Percentiles rank a stretch among this genome's conserved stretches.
Evolutionary conservation across 2,329 filamentous ascomycete genomes (phyloP).

Genomic region (Fusarium euwallaceae): DNA sequence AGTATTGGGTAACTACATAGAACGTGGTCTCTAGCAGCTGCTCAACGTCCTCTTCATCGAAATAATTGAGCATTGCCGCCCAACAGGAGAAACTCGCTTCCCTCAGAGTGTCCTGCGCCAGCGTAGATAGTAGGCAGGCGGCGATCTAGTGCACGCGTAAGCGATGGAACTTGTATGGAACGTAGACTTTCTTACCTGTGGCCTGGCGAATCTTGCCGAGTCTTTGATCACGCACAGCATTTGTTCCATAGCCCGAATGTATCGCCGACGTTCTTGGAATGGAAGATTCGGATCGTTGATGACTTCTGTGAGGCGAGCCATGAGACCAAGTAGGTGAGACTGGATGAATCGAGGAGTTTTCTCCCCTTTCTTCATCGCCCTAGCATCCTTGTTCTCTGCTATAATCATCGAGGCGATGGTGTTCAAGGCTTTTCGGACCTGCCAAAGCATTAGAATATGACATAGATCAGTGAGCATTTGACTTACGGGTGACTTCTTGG

Average conservation of each 20-base stretch:
- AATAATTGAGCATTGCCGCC: constrained; percentile 79
- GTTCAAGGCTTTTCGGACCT: constrained; percentile 64
- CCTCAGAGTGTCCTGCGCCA: constrained; percentile 81
- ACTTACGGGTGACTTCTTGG: constrained; percentile 69
- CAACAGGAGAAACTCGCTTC: constrained; percentile 86
- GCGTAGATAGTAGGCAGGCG: constrained; percentile 89
- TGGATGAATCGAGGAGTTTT: constrained; percentile 82
- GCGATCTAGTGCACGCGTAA: constrained; percentile 73
- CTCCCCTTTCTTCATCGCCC: constrained; percentile 64
- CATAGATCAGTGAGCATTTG: background rate
- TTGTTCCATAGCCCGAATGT: constrained; percentile 86
- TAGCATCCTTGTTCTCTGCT: constrained; percentile 55
- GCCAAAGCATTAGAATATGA: constrained; percentile 42
- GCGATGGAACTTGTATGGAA: background rate
- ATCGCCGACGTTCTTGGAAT: constrained; percentile 78
- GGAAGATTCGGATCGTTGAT: constrained; percentile 78
- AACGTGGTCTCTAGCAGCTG: constrained; percentile 89
- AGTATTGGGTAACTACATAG: constrained; percentile 86
- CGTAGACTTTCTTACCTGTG: constrained; percentile 73
- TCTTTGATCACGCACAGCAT: constrained; percentile 83
- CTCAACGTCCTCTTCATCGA: constrained; percentile 84
- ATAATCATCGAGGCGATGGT: constrained; percentile 60
- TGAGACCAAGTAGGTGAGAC: constrained; percentile 86
- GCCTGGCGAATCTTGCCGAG: constrained; percentile 82
- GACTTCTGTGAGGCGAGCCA: constrained; percentile 82